Evolutionary conservation across 768 basidiomycete genomes (phyloP).

Genomic region (Termitomyces bulborhizus): DNA sequence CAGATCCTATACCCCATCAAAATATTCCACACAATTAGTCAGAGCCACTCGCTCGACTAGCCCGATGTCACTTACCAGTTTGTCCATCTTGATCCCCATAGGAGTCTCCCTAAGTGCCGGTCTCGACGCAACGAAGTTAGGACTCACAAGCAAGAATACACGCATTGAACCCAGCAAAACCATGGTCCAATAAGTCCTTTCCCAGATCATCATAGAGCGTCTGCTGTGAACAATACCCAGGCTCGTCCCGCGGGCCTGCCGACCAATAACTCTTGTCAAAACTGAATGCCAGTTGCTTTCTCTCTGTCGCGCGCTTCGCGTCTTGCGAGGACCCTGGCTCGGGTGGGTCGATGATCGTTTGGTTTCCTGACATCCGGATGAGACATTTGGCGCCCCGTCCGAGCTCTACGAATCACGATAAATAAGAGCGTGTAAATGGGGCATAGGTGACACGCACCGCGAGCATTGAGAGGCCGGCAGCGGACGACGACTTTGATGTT

Average conservation of each 20-base stretch:
- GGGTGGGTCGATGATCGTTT: conserved; percentile 89
- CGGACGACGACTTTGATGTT: conserved; percentile 93
- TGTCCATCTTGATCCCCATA: conserved; percentile 52
- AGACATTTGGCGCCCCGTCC: conserved; percentile 90
- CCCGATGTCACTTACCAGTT: conserved; percentile 54
- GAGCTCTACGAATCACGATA: conserved; percentile 53
- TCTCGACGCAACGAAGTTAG: not conserved
- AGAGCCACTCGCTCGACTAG: not conserved
- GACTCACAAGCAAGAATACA: conserved; percentile 97
- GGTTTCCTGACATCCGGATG: conserved; percentile 92
- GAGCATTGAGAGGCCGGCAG: conserved; percentile 93
- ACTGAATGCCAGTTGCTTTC: conserved; percentile 84
- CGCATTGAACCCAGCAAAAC: conserved; percentile 95
- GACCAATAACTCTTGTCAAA: conserved; percentile 99
- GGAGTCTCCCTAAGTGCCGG: not conserved
- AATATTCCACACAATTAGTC: conserved; percentile 1
- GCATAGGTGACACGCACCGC: conserved; percentile 53
- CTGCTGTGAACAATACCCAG: conserved; percentile 88
- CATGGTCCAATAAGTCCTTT: conserved; percentile 90
- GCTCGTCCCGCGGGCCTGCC: conserved; percentile 84
- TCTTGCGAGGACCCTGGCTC: conserved; percentile 64
- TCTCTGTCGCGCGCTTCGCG: conserved; percentile 80
- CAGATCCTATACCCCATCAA: conserved; percentile 54
- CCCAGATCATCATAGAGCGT: conserved; percentile 94
- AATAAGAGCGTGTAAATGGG: not conserved